Base-by-base conservation (phyloP, 1,284 basidiomycete genomes). In the Rhodotorula sp. region DNA sequence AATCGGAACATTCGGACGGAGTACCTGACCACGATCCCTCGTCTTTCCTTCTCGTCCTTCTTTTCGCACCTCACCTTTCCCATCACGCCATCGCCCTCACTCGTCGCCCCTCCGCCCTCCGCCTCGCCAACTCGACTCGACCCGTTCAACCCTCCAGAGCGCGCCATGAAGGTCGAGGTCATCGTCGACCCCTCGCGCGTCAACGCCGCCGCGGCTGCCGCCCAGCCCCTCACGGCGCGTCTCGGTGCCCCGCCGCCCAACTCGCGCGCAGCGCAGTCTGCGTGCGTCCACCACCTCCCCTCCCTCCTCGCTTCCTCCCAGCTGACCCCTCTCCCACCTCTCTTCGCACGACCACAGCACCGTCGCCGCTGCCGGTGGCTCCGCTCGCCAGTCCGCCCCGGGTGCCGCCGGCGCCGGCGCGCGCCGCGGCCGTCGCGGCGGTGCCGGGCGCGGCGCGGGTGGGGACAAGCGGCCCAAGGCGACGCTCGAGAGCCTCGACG, bases 81-180 rank as follows among this genome's bases (percentile, higher is more conserved):
- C 25, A 42, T 23, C 42, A n/a, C 34, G 25, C 48, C 4, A 3
- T 42, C 21, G 27, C n/a, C 50, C 19, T 54, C 52, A 21, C 19
- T 7, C 52, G 42, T 50, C 54, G 13, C 62, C 63, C 46, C 21
- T 42, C 41, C 45, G 1, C 44, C 42, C n/a, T 25, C 48, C 13
- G 42, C 41, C 13, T 55, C 52, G 25, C 23, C 53, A 34, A 34
- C 34, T 34, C 34, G 34, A 34, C 34, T 34, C 34, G 34, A 34
- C 34, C 34, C 34, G 34, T 2, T 34, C 34, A 34, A 34, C 34
- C 34, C 34, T 34, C 83, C 84, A 97, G 93, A 94, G 87, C 91
- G 92, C 79, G 91, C 94, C 42, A 96, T 99, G 91, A 96, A 94
- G 86, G 94, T 98, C 76, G 96, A 98, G 86, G 93, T 98, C 74